Percentiles rank a stretch among this genome's conserved stretches.
Conservation (phyloP, 2,329 filamentous ascomycete genomes). For the Parascedosporium putredinis region DNA sequence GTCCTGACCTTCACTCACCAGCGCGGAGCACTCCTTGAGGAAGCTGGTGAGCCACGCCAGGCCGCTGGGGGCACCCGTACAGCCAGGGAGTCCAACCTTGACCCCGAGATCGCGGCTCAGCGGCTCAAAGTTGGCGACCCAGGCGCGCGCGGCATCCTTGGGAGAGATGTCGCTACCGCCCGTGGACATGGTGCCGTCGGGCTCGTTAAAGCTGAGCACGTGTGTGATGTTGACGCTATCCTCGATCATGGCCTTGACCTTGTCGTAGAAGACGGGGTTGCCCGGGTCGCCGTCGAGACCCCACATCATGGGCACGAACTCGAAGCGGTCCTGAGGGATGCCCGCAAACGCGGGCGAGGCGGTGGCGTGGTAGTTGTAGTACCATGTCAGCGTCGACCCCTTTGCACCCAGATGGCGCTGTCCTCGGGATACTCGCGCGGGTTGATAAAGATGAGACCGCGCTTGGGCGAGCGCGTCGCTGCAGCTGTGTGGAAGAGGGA, state of each 20-base stretch:
- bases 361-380: constrained; percentile 64
- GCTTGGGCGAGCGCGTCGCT: constrained; percentile 43
- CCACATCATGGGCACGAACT: constrained; percentile 47
- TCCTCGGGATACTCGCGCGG: constrained; percentile 45
- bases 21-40: constrained; percentile 49
- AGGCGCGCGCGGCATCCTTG: constrained; percentile 51
- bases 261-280: constrained; percentile 49
- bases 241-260: constrained; percentile 44
- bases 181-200: constrained; percentile 43
- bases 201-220: constrained; percentile 72
- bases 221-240: constrained; percentile 49
- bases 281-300: constrained; percentile 22
- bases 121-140: constrained; percentile 63
- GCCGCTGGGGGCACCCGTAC: constrained; percentile 50
- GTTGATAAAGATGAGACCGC: constrained; percentile 61
- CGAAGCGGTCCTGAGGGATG: constrained; percentile 43
- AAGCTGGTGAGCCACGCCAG: constrained; percentile 59
- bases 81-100: constrained; percentile 59
- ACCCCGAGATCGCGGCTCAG: constrained; percentile 53
- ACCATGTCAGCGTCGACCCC: constrained; percentile 61
- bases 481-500: neutral
- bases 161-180: constrained; percentile 57
- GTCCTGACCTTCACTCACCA: constrained; percentile 34
- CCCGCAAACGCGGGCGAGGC: constrained; percentile 44
- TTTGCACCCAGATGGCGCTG: constrained; percentile 52